Percentiles rank a stretch among this genome's conserved stretches.
Evolutionary conservation across 306 rosid species (phyloP).

Genomic region (Lupinus albus): DNA sequence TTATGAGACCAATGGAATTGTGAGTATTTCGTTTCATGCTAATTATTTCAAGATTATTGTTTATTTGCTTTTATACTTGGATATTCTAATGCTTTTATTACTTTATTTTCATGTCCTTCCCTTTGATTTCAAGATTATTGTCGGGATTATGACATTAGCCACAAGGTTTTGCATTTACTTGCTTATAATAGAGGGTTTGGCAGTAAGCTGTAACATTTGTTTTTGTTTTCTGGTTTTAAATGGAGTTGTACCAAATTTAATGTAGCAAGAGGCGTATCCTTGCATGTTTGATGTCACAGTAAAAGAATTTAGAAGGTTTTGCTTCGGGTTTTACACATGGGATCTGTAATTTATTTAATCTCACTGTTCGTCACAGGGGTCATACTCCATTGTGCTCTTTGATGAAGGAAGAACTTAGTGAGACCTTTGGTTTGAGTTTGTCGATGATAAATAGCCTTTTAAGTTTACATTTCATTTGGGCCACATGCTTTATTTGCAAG

Average conservation of each 20-base stretch:
- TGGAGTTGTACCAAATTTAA: neutral
- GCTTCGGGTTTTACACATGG: neutral
- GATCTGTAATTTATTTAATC: neutral
- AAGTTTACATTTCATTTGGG: conserved; percentile 17
- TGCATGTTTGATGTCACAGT: neutral
- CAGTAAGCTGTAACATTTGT: neutral
- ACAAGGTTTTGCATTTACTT: neutral
- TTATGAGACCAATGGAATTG: conserved; percentile 89
- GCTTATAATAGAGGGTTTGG: neutral
- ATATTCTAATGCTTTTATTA: neutral
- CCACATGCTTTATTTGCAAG: conserved; percentile 25
- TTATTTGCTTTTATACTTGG: neutral
- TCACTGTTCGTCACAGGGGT: neutral
- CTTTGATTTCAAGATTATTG: conserved; percentile 26
- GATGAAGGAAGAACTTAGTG: neutral
- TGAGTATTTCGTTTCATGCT: conserved; percentile 50
- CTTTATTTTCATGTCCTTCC: conserved; percentile 1
- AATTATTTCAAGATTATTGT: conserved; percentile 8
- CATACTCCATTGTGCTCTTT: neutral
- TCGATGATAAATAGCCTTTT: neutral
- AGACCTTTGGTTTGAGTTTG: neutral
- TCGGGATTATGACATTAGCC: neutral
- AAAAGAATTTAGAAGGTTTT: neutral
- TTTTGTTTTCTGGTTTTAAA: neutral
- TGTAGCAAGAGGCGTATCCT: neutral